Conservation (phyloP, 176 grass and related monocot species). For the Hordeum marinum region DNA sequence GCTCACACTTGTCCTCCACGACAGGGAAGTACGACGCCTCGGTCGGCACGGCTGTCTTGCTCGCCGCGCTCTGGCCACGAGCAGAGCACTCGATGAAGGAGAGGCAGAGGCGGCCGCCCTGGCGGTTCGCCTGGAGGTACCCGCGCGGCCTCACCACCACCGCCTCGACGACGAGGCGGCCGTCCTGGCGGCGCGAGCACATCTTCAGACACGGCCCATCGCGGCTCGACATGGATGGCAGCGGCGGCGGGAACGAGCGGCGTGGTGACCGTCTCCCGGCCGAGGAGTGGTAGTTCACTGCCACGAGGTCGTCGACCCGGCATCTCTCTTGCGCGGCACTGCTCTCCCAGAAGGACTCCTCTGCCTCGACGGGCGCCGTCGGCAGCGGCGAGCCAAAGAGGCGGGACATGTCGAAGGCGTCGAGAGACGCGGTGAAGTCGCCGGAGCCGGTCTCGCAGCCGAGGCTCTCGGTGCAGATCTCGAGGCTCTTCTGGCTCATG, state of each 20-base stretch:
- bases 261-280: constrained; percentile 29
- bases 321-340: neutral
- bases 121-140: constrained; percentile 74
- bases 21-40: constrained; percentile 22
- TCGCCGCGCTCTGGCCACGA: neutral
- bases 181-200: constrained; percentile 57
- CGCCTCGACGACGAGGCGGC: constrained; percentile 75
- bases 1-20: constrained; percentile 17
- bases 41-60: neutral
- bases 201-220: constrained; percentile 71
- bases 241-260: constrained; percentile 72
- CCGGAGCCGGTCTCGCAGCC: constrained; percentile 85
- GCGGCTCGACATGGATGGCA: constrained; percentile 69
- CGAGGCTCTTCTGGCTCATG: constrained; percentile 87
- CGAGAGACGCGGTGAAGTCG: constrained; percentile 36
- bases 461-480: constrained; percentile 97
- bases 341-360: constrained; percentile 15
- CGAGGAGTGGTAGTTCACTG: constrained; percentile 81
- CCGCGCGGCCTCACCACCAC: constrained; percentile 60
- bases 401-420: constrained; percentile 23
- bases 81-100: constrained; percentile 65
- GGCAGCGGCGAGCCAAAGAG: constrained; percentile 4
- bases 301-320: constrained; percentile 19
- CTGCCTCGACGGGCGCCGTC: neutral
- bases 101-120: constrained; percentile 67